Evolutionary conservation across 2,329 filamentous ascomycete species (phyloP), one percentile per base, ranked within the genome.

Genomic region (Phaeosphaeriaceae sp.): DNA sequence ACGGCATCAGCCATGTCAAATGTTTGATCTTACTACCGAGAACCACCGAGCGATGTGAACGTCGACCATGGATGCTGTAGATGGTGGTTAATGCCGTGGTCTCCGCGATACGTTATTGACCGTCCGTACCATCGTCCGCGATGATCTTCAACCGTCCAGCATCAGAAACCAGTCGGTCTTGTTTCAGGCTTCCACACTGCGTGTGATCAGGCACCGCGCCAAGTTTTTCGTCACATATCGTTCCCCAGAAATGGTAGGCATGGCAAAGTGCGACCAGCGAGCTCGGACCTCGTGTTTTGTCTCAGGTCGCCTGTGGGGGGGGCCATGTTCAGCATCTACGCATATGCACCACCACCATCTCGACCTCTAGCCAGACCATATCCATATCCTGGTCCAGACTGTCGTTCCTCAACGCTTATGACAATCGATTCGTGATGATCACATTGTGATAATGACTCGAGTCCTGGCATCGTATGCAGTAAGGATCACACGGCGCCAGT

Each of bases 151-250:
- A 24, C 19, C 15, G 23, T 22, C 40, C 40, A 53, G 42, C n/a
- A 42, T 53, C 51, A 26, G 51, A 53, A 35, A 9, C n/a, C 15
- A 42, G 24, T 28, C 24, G n/a, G 51, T 15, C 24, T 52, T 44
- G 51, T 53, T 53, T 53, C 51, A 53, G 51, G 51, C 40, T 30
- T 30, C 24, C 24, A 35, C 42, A 17, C 23, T 6, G 22, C 19
- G 24, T 46, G 49, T n/a, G 22, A 53, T 53, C 24, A 42, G 26
- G 40, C 40, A 42, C 24, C 35, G 30, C 46, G 35, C 35, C 35
- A 40, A 40, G 35, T 40, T 8, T 40, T 17, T 40, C 35, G 35
- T 40, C 35, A 40, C 35, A 40, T 40, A 40, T 15, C 13, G 5
- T 13, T n/a, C 13, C 35, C 35, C 35, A 40, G 17, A n/a, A n/a